phyloP scores from a whole-genome alignment of 345 rosid species.

The Raphanus sativus region DNA sequence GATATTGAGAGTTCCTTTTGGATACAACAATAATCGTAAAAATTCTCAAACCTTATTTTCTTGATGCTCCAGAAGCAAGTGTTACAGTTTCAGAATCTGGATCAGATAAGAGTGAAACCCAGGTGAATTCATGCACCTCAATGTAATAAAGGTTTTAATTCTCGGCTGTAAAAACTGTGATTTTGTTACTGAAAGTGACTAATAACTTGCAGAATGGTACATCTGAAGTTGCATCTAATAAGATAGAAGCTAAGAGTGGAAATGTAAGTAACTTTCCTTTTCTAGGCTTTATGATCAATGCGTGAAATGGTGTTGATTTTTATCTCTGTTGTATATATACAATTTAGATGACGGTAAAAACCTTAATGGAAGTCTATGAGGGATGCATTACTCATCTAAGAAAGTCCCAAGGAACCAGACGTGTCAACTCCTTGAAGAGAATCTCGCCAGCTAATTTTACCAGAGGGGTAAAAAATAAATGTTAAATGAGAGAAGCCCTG shows the following conservation, averaged over 20 bases:
- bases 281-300: neutral
- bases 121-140: slow-evolving; percentile 44
- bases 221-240: slow-evolving; percentile 33
- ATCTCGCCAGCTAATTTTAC: slow-evolving; percentile 90
- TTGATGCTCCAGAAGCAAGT: slow-evolving; percentile 54
- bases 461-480: slow-evolving; percentile 51
- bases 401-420: slow-evolving; percentile 62
- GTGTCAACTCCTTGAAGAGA: slow-evolving; percentile 66
- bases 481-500: neutral
- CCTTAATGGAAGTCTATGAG: slow-evolving; percentile 69
- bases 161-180: slow-evolving; percentile 20
- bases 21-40: slow-evolving; percentile 5
- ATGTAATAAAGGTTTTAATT: neutral
- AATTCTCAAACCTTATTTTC: slow-evolving; percentile 4
- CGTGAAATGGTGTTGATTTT: slow-evolving; percentile 8
- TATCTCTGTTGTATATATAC: neutral
- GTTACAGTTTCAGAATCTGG: slow-evolving; percentile 48
- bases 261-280: slow-evolving; percentile 48
- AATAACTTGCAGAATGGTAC: slow-evolving; percentile 34
- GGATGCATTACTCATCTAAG: slow-evolving; percentile 64
- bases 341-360: slow-evolving; percentile 66
- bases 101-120: slow-evolving; percentile 48
- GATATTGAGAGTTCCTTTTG: slow-evolving; percentile 5
- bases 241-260: slow-evolving; percentile 45
- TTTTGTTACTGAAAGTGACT: slow-evolving; percentile 15